Conservation (phyloP, 768 basidiomycete genomes). For the Tricholoma flavovirens region DNA sequence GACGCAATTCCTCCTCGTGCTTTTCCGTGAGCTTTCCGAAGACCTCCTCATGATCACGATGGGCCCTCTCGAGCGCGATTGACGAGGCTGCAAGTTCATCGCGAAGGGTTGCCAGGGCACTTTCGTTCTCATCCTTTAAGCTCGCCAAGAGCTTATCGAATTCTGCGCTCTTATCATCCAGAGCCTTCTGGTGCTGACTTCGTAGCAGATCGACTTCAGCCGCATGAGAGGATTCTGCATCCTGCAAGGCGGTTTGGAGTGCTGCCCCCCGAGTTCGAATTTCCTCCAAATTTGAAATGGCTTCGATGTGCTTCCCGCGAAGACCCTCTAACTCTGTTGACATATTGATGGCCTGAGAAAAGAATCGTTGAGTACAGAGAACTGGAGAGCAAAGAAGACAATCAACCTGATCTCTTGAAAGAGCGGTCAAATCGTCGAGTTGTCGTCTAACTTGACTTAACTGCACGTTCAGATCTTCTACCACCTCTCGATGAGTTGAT, state of each 20-base stretch:
- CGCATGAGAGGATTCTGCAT: slow-evolving; percentile 21
- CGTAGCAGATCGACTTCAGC: slow-evolving; percentile 40
- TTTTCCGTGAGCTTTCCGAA: slow-evolving; percentile 51
- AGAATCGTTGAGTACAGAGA: not conserved
- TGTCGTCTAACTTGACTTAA: slow-evolving; percentile 67
- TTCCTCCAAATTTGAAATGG: slow-evolving; percentile 46
- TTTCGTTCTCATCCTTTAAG: slow-evolving; percentile 47
- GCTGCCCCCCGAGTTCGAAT: slow-evolving; percentile 52
- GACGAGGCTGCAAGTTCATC: slow-evolving; percentile 40
- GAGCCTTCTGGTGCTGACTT: slow-evolving; percentile 27
- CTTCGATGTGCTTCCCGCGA: slow-evolving; percentile 52
- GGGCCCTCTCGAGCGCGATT: slow-evolving; percentile 38
- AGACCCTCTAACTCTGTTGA: slow-evolving; percentile 79
- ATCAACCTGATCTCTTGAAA: slow-evolving; percentile 80
- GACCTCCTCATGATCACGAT: slow-evolving; percentile 53
- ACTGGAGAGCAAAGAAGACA: slow-evolving; percentile 3
- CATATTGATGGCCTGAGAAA: slow-evolving; percentile 71
- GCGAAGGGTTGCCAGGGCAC: slow-evolving; percentile 31
- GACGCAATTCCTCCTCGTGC: slow-evolving; percentile 50
- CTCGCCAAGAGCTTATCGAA: slow-evolving; percentile 40
- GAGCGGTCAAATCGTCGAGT: slow-evolving; percentile 73
- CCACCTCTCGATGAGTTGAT: slow-evolving; percentile 75
- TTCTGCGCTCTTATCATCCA: slow-evolving; percentile 23
- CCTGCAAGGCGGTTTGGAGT: slow-evolving; percentile 37
- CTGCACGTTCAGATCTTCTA: slow-evolving; percentile 66